Evolutionary conservation across 129 eudicot species (phyloP), one percentile per base, ranked within the genome.

Genomic region (Pittosporum tobira): DNA sequence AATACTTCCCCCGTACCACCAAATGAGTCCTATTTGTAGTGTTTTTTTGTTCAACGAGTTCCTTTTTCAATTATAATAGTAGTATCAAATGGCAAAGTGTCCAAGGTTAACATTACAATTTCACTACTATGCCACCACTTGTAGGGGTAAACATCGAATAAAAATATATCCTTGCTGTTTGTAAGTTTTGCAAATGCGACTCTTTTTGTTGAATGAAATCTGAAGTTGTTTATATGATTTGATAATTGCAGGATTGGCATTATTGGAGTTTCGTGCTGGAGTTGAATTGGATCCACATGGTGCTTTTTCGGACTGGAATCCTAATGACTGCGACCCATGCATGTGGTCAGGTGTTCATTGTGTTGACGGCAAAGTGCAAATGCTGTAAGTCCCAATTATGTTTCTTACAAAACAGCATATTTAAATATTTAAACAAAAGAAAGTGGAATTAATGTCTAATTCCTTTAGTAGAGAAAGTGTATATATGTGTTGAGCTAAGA

Each of bases 341-440:
- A 59, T 40, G 65, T 93, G 99, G 99, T 72, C 72, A 12, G 83
- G 82, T 59, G 91, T 93, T 62, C 76, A 68, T n/a, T 93, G 99
- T 80, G 71, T 81, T 21, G 82, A 84, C 57, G 77, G 81, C 62
- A 71, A 79, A 81, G 96, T 93, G 75, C 75, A 79, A 49, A 74
- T 72, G 71, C 48, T 93, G 99, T 93, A 84, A 87, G 99, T 87
- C 23, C 63, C 62, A 29, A 4, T 20, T 42, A 24, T 65, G 2
- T 27, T 30, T 68, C 60, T 63, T 26, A 22, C 56, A 9, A 18
- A 23, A 30, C 34, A 28, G 28, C 27, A 9, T 40, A 21, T 21
- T 40, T 1, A 40, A 4, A 40, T 40, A 40, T 40, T 0, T 12
- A 2, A 12, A 40, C 1, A 40, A 14, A 38, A 0, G 25, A 55